Evolutionary conservation across 495 filamentous ascomycete species (phyloP), one percentile per base, ranked within the genome.

Genomic region (Podospora conica): DNA sequence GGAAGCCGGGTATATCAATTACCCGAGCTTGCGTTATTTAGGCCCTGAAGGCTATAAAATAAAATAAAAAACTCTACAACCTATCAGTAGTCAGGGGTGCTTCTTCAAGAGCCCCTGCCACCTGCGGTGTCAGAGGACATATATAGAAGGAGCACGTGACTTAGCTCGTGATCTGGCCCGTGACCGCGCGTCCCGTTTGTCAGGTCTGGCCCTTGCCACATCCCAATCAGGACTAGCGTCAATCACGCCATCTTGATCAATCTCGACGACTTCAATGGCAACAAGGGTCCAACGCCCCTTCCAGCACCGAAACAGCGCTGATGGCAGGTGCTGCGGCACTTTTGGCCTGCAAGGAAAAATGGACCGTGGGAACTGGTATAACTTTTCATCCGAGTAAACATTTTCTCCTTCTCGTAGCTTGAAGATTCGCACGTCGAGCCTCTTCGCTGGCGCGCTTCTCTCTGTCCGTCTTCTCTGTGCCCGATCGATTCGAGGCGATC

Each of bases 391-490:
- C 40, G 18, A 48, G 40, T 48, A 48, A 48, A 48, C 40, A 48
- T 65, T 63, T 55, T 59, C 40, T 22, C 21, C 18, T 61, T 53
- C 9, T 21, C 22, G 5, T n/a, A n/a, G 18, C 6, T 3, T 3
- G 6, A 48, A 8, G 25, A 27, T 27, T 27, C 25, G 25, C 25
- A 27, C 60, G 59, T 61, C n/a, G 9, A 58, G 62, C 23, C 56
- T 65, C 68, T 55, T 61, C 70, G 66, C 72, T 71, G 72, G 70
- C 72, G 68, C 65, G 21, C 11, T 68, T 60, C 23, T 66, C 65
- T 22, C 67, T 72, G 31, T 71, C 66, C 24, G 65, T 72, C 21
- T 69, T 60, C 48, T 65, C 70, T 6, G 65, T 71, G 18, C 58
- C 65, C 21, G 48, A 68, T 66, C 68, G 68, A 21, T 72, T 71